Base-by-base conservation (phyloP, 352 stramenopile genomes). In the Aphanomyces stellatus region DNA sequence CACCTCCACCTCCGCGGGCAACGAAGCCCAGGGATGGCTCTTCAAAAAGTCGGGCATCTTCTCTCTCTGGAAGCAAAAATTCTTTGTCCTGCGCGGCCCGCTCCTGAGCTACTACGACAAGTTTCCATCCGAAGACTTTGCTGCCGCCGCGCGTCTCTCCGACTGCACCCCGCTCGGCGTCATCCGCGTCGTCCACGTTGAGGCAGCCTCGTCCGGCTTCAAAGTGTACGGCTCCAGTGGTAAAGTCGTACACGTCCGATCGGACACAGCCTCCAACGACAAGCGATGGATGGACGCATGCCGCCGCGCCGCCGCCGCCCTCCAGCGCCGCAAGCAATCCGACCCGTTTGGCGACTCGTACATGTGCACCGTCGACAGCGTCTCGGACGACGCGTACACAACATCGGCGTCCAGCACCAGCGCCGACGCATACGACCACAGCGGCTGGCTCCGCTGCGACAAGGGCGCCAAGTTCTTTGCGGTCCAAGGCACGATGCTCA, bases 1-100 rank as follows among this genome's bases (percentile, higher is more conserved):
- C 10, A 35, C 49, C 22, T 34, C 55, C 7, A 51, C 33, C 11
- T 33, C 40, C 24, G n/a, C 55, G 5, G 74, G 69, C 57, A 82
- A 93, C 61, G 88, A 90, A 61, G 90, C 90, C 53, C 82, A 91
- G 63, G 85, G 85, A 6, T 91, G 82, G 85, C 77, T 93, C 5
- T 93, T 82, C 82, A 91, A 86, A 70, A 90, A 90, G 62, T 88
- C 75, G 2, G 82, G 85, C 7, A 79, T 81, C 19, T 93, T 93
- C 65, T 78, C 76, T 30, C 88, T 90, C 67, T 93, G 85, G 85
- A 82, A 78, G 42, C 90, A 90, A 71, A 81, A 93, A 78, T 83
- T 91, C 55, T 93, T 93, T 67, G 81, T 93, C 51, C 72, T 93
- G 4, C 81, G 90, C 31, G 85, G 85, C 40, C 82, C 80, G 25